Evolutionary conservation across 2,329 filamentous ascomycete genomes (phyloP).

Genomic region (Diaporthe destruens): DNA sequence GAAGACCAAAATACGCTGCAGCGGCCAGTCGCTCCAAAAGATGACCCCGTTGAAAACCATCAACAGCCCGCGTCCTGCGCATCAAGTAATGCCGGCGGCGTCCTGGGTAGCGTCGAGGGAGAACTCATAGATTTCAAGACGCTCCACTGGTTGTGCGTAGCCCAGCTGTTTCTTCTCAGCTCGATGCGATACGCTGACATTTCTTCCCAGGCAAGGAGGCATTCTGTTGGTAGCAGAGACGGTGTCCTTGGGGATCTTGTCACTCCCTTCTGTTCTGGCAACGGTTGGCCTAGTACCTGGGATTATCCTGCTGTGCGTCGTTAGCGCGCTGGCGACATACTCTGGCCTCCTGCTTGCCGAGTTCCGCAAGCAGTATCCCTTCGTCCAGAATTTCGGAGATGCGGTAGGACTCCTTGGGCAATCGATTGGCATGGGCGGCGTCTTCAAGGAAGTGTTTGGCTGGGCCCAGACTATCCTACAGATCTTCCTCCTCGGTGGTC

Average conservation of each 20-base stretch:
- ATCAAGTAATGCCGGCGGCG: constrained; percentile 9
- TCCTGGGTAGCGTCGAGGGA: constrained; percentile 8
- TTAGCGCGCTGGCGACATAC: constrained; percentile 15
- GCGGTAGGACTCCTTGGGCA: constrained; percentile 61
- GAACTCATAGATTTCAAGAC: constrained; percentile 30
- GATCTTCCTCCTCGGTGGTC: constrained; percentile 70
- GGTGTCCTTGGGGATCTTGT: constrained; percentile 21
- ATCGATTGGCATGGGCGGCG: constrained; percentile 52
- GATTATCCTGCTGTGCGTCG: constrained; percentile 17
- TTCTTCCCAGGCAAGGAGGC: constrained; percentile 8
- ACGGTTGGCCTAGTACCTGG: constrained; percentile 27
- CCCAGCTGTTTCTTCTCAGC: neutral
- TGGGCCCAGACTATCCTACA: constrained; percentile 64
- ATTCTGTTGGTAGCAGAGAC: constrained; percentile 25
- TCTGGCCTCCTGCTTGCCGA: constrained; percentile 26
- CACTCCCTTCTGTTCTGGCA: constrained; percentile 26
- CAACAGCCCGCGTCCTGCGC: constrained; percentile 1
- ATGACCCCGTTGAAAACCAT: neutral
- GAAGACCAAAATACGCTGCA: neutral
- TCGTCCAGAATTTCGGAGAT: constrained; percentile 66
- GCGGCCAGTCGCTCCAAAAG: neutral
- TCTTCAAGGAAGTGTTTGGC: constrained; percentile 64
- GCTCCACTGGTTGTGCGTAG: constrained; percentile 18
- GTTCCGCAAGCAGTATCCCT: constrained; percentile 30
- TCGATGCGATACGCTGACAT: neutral